Conservation (phyloP, 225 moss, liverwort and hornwort species). For the Marchantia polymorpha region DNA sequence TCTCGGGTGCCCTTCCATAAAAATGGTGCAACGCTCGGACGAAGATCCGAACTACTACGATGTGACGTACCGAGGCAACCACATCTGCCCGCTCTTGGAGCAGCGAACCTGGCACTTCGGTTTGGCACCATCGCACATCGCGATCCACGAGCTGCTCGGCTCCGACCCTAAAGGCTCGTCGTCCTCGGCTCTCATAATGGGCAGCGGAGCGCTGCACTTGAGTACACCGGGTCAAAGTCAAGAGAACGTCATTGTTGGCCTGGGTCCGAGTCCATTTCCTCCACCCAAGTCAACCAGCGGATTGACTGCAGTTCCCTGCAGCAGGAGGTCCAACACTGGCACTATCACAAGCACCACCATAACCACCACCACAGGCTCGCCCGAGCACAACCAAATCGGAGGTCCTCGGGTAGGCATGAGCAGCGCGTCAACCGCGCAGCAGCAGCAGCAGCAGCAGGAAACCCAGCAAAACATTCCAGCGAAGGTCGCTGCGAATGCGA, state of each 20-base stretch:
- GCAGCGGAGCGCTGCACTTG: not conserved
- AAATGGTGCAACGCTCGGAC: constrained; percentile 46
- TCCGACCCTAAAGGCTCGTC: constrained; percentile 14
- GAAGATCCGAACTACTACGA: constrained; percentile 38
- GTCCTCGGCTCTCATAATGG: not conserved
- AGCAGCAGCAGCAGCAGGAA: not conserved
- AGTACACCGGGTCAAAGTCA: constrained; percentile 4
- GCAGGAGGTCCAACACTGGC: not conserved
- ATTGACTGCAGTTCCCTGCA: not conserved
- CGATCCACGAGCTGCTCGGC: constrained; percentile 16
- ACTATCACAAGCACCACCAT: not conserved
- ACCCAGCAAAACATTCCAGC: not conserved
- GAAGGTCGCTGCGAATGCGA: not conserved
- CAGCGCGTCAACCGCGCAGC: constrained; percentile 1
- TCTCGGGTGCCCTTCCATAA: constrained; percentile 43
- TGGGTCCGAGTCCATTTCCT: not conserved
- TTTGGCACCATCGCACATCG: constrained; percentile 11
- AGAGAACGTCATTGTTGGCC: not conserved
- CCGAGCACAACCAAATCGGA: not conserved
- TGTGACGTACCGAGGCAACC: constrained; percentile 45
- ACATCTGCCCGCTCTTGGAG: constrained; percentile 37
- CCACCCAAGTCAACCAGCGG: not conserved
- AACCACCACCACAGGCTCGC: not conserved
- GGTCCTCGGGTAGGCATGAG: not conserved
- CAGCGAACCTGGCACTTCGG: constrained; percentile 34